Evolutionary conservation across 2,329 filamentous ascomycete species (phyloP), one percentile per base, ranked within the genome.

Genomic region (Didymella segeticola): DNA sequence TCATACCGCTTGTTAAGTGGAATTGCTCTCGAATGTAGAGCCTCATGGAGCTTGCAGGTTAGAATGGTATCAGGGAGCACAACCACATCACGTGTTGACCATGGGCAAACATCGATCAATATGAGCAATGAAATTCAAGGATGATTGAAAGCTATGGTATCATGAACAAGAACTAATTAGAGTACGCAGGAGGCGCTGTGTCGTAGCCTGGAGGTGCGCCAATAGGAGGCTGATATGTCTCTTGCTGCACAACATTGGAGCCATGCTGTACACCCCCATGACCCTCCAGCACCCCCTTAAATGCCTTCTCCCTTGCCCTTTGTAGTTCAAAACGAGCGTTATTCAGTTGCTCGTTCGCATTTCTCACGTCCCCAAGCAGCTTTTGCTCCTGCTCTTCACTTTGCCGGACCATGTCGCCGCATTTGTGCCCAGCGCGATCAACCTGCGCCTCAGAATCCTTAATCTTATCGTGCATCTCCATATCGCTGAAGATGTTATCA

Each of bases 401-500:
- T 0, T 66, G 53, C 17, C 68, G 61, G 33, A 77, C 76, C 37
- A 71, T 63, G 7, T 75, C 59, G 2, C 78, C 70, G 53, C 64
- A 63, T 17, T 47, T 57, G 12, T 60, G 47, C 2, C 57, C 50
- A 19, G 63, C 70, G 1, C 43, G 43, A 12, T 66, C 53, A 7
- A 72, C 53, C 47, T 79, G 73, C 22, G 47, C 47, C 33, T 74
- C 70, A 3, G 76, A 79, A 14, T 73, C 64, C 61, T 81, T 78
- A 54, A 86, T 80, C 66, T 82, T 77, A 11, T 81, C 74, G 56
- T 81, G 80, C 66, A 83, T 82, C 2, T 75, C 75, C 72, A 80
- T 77, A 52, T 84, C 82, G 8, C 75, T 77, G 61, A 82, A 81
- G 52, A 83, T 77, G 43, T 83, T 83, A 61, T 84, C 80, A 59